These are phyloP conservation scores for Aspergillus pseudoviridinutans DNA, from an alignment of 2,329 filamentous ascomycete genomes.

Conservation along the genomic window DNA sequence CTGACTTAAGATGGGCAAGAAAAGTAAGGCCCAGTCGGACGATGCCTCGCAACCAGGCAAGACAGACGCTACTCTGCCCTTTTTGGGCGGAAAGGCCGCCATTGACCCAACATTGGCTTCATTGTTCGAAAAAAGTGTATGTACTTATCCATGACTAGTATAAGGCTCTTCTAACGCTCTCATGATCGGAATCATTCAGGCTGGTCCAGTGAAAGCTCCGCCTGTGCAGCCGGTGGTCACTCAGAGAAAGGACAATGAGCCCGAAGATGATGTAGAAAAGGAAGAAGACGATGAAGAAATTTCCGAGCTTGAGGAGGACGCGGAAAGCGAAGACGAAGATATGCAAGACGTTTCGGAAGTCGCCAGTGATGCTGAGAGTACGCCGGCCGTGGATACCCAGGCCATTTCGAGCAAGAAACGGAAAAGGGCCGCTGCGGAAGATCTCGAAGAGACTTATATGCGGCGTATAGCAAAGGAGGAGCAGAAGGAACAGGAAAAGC, in stretches of 20 bases:
- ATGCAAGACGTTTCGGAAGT: conserved; percentile 43
- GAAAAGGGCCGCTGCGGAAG: conserved; percentile 50
- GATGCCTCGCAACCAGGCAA: conserved; percentile 3
- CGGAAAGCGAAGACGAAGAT: conserved; percentile 33
- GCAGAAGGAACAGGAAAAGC: conserved; percentile 33
- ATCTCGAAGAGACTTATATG: conserved; percentile 44
- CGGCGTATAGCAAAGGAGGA: conserved; percentile 42
- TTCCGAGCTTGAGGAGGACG: conserved; percentile 24
- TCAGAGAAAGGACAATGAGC: conserved; percentile 13
- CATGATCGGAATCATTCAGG: conserved; percentile 19
- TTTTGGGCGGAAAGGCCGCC: conserved; percentile 58
- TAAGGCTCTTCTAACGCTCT: conserved; percentile 5
- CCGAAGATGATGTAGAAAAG: conserved; percentile 15
- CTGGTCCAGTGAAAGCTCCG: conserved; percentile 40
- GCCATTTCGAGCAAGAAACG: conserved; percentile 44
- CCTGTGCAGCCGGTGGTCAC: conserved; percentile 13
- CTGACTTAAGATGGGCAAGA: conserved; percentile 31
- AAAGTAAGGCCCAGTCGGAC: conserved; percentile 28
- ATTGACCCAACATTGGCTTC: conserved; percentile 67
- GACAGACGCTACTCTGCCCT: conserved; percentile 23
- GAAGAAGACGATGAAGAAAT: conserved; percentile 27
- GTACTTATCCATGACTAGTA: conserved; percentile 28
- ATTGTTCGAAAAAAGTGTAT: conserved; percentile 69
- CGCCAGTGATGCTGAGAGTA: conserved; percentile 48
- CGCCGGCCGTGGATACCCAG: conserved; percentile 26